Evolutionary conservation across 345 rosid species (phyloP).

Genomic region (Aquilaria malaccensis): DNA sequence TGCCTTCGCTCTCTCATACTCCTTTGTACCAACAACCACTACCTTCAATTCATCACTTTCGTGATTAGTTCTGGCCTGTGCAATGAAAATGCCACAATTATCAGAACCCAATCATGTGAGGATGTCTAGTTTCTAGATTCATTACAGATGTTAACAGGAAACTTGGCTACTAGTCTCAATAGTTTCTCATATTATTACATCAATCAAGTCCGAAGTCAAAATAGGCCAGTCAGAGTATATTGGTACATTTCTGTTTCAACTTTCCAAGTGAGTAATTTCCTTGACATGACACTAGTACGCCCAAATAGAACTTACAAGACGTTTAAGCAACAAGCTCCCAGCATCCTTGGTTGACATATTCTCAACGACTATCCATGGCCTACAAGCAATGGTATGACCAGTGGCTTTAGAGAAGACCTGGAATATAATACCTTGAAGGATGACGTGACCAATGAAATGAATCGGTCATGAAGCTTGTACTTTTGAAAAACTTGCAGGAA

Average conservation of each 20-base stretch:
- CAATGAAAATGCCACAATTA: neutral
- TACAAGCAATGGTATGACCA: conserved; percentile 13
- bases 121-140: neutral
- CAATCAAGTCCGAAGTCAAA: too few species aligned
- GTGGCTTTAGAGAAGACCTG: neutral
- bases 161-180: too few species aligned
- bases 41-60: conserved; percentile 18
- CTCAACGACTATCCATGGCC: conserved; percentile 35
- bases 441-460: neutral
- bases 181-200: neutral
- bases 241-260: neutral
- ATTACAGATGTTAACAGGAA: neutral
- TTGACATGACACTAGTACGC: neutral
- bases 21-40: conserved; percentile 25
- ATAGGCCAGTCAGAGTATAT: too few species aligned
- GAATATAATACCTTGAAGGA: neutral
- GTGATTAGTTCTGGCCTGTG: conserved; percentile 4
- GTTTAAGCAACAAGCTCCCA: conserved; percentile 14
- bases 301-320: conserved; percentile 14
- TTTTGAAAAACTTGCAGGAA: neutral
- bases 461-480: neutral
- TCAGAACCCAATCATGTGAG: neutral
- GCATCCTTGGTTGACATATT: conserved; percentile 9
- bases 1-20: conserved; percentile 24
- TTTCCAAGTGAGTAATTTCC: neutral